Conservation (phyloP, 2,329 filamentous ascomycete genomes). For the Nemania sp. region DNA sequence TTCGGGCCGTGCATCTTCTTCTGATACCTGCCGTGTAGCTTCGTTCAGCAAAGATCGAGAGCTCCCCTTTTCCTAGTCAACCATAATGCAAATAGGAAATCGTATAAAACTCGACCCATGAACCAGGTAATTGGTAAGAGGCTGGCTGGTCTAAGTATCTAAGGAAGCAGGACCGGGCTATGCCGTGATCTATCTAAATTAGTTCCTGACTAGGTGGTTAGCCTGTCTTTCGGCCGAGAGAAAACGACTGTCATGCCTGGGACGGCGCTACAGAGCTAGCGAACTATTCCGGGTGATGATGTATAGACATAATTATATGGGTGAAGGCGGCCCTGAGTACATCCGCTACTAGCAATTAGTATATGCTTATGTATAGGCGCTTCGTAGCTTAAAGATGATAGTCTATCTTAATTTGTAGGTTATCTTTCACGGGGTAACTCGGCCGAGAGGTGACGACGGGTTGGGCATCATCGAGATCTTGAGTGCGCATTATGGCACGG, state of each 20-base stretch:
- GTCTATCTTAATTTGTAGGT: not conserved
- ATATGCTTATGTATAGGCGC: not conserved
- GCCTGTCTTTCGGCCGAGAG: not conserved
- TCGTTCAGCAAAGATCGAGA: too few relatives aligned
- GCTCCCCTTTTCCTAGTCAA: too few relatives aligned
- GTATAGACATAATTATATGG: not conserved
- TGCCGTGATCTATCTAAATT: not conserved
- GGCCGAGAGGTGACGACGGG: too few relatives aligned
- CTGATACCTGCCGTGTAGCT: too few relatives aligned
- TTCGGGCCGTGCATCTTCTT: too few relatives aligned
- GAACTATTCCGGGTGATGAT: not conserved
- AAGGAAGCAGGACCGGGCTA: too few relatives aligned
- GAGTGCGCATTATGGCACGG: too few relatives aligned
- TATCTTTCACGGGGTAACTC: too few relatives aligned
- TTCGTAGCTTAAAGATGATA: not conserved
- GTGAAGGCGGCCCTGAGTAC: not conserved
- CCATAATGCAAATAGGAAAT: too few relatives aligned
- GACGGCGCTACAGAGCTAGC: not conserved
- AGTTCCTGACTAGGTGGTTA: not conserved
- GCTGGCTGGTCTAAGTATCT: not conserved
- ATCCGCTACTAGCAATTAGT: not conserved
- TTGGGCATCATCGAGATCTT: too few relatives aligned
- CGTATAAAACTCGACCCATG: not conserved
- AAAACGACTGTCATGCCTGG: not conserved
- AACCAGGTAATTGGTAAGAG: not conserved